phyloP scores from a whole-genome alignment of 495 filamentous ascomycete genomes.

The Wilcoxina mikolae region DNA sequence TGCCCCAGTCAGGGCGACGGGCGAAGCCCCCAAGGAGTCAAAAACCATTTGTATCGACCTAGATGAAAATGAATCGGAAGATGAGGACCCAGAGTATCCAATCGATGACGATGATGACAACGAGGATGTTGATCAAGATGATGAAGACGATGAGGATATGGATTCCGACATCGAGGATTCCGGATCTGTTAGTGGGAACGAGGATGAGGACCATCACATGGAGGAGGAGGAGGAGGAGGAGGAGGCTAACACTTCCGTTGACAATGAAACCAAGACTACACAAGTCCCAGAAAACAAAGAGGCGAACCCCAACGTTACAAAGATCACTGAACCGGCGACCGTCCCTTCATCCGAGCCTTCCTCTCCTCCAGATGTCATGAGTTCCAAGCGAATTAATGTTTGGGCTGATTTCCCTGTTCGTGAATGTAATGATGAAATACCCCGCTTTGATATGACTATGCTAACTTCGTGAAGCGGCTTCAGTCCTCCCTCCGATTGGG shows the following conservation, averaged over 20 bases:
- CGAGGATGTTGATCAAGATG: background rate
- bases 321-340: background rate
- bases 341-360: conserved; percentile 4
- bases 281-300: conserved; percentile 2
- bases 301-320: conserved; percentile 6
- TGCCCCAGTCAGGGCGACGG: background rate
- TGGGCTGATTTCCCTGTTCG: background rate
- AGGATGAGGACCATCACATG: conserved; percentile 13
- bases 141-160: conserved; percentile 6
- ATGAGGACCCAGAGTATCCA: background rate
- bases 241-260: conserved; percentile 4
- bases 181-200: conserved; percentile 6
- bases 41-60: background rate
- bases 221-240: conserved; percentile 15
- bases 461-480: conserved; percentile 9
- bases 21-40: background rate
- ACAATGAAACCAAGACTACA: conserved; percentile 1
- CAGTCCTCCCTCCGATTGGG: conserved; percentile 17
- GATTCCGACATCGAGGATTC: background rate
- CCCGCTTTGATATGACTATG: too few species aligned
- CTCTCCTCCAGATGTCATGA: conserved; percentile 15
- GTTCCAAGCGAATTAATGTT: conserved; percentile 9
- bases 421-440: background rate
- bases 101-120: conserved; percentile 2
- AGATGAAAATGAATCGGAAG: background rate